A percentile compares a stretch with the other conserved stretches of the same genome.
Evolutionary conservation across 768 basidiomycete genomes (phyloP).

Genomic region (Naganishia onofrii): DNA sequence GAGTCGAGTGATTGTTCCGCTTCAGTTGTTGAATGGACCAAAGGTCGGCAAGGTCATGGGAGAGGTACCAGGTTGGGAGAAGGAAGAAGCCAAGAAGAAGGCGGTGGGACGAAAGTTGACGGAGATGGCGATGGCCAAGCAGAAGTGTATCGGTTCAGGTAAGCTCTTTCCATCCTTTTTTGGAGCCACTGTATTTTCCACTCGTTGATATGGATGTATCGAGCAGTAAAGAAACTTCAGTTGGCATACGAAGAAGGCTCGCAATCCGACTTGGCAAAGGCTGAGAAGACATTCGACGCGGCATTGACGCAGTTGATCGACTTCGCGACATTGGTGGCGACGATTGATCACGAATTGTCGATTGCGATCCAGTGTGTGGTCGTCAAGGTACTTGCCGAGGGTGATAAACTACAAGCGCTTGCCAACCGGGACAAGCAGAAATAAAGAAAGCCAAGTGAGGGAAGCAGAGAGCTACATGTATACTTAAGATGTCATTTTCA

Average conservation of each 20-base stretch:
- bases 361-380: slow-evolving; percentile 1
- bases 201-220: background rate
- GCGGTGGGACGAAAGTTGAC: slow-evolving; percentile 4
- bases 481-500: background rate
- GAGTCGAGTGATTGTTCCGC: background rate
- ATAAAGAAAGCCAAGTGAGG: background rate
- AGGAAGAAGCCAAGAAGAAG: no score
- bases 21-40: background rate
- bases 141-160: slow-evolving; percentile 3
- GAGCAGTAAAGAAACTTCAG: slow-evolving; percentile 10
- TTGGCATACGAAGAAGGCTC: slow-evolving; percentile 12
- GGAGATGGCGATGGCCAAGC: background rate
- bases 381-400: slow-evolving; percentile 6
- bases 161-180: background rate
- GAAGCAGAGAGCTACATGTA: no score
- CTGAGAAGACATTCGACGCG: background rate
- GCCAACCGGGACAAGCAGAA: background rate
- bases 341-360: background rate
- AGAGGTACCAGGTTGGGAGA: background rate
- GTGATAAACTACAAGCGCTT: background rate
- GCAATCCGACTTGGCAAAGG: background rate
- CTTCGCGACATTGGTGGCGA: slow-evolving; percentile 13
- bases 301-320: slow-evolving; percentile 1
- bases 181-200: background rate
- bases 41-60: background rate